Conservation (phyloP, 2,329 filamentous ascomycete genomes). For the Colletotrichum abscissum region DNA sequence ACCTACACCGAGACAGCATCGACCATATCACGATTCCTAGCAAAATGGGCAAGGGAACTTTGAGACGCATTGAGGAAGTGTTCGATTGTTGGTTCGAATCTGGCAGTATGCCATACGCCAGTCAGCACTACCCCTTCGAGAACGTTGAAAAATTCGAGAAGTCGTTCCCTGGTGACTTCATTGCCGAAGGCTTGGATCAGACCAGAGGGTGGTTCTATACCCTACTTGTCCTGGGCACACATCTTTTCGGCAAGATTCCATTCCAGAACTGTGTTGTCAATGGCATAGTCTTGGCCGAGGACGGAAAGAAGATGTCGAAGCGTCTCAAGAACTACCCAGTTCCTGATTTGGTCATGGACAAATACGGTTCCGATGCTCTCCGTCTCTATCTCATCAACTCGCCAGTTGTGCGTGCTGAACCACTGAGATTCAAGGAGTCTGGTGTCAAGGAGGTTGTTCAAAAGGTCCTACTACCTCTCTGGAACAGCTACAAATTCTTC, state of each 20-base stretch:
- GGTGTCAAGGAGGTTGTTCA: slow-evolving; percentile 96
- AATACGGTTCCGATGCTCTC: slow-evolving; percentile 91
- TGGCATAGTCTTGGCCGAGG: slow-evolving; percentile 91
- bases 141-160: slow-evolving; percentile 84
- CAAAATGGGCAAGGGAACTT: slow-evolving; percentile 84
- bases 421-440: slow-evolving; percentile 88
- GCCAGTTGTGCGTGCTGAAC: slow-evolving; percentile 91
- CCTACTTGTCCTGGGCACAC: slow-evolving; percentile 85
- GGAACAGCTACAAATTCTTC: slow-evolving; percentile 99
- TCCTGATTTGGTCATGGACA: slow-evolving; percentile 82
- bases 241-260: slow-evolving; percentile 85
- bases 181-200: slow-evolving; percentile 92
- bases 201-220: slow-evolving; percentile 99
- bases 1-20: slow-evolving; percentile 92
- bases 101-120: slow-evolving; percentile 94
- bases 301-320: slow-evolving; percentile 99
- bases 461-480: slow-evolving; percentile 88
- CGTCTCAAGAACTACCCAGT: slow-evolving; percentile 96
- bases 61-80: slow-evolving; percentile 86
- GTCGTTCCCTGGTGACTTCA: slow-evolving; percentile 92
- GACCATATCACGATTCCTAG: slow-evolving; percentile 95
- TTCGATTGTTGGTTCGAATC: slow-evolving; percentile 99
- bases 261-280: slow-evolving; percentile 98
- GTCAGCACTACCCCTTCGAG: slow-evolving; percentile 91
- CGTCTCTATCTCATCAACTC: slow-evolving; percentile 98